Percentiles rank a stretch among this genome's conserved stretches.
phyloP scores from a whole-genome alignment of 768 basidiomycete species.

The Rhodotorula kratochvilovae region DNA sequence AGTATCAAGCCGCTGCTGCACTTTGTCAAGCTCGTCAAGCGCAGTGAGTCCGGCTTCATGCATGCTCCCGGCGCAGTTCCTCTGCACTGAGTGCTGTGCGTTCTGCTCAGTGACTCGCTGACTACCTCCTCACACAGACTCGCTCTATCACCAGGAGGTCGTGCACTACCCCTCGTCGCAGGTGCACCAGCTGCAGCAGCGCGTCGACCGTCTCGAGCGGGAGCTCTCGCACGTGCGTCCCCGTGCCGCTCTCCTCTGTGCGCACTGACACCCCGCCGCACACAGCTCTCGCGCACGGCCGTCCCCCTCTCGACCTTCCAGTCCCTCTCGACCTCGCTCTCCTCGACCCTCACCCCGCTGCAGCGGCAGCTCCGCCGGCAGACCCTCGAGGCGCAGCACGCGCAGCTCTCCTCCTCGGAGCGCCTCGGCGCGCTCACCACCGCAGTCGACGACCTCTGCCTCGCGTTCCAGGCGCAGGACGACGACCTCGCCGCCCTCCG shows the following conservation, averaged over 20 bases:
- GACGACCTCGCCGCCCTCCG: not conserved
- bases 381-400: not conserved
- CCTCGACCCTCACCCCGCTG: not conserved
- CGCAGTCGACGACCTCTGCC: not conserved
- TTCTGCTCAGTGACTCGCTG: too few species aligned
- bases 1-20: conserved; percentile 43
- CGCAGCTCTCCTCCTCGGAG: not conserved
- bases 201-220: conserved; percentile 39
- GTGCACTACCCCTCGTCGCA: conserved; percentile 40
- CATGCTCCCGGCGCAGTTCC: too few species aligned
- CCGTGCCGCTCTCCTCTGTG: too few species aligned
- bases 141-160: conserved; percentile 39
- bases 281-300: not conserved
- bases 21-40: conserved; percentile 37
- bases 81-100: not conserved
- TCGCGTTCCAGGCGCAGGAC: not conserved
- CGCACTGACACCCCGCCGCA: too few species aligned
- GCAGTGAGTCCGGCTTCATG: conserved; percentile 16
- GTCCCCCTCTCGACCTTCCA: not conserved
- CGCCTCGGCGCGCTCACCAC: not conserved
- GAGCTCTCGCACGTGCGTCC: conserved; percentile 5
- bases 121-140: not conserved
- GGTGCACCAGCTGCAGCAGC: conserved; percentile 32
- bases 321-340: not conserved
- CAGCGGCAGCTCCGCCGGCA: not conserved